A percentile compares a stretch with the other conserved stretches of the same genome.
Evolutionary conservation across 73 alveolate genomes (phyloP).

Genomic region (Paramecium biaurelia): DNA sequence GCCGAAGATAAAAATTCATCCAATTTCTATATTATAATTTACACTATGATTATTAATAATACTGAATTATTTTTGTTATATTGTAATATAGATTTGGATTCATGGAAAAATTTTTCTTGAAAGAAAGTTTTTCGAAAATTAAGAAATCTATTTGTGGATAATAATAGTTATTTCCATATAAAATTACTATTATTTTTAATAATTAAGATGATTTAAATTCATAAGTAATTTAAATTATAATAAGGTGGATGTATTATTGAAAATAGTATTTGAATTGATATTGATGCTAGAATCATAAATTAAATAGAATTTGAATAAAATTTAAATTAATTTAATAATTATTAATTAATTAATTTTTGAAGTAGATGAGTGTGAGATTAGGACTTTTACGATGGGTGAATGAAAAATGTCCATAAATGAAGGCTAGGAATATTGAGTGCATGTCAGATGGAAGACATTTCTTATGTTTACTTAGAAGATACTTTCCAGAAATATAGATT

Average conservation of each 20-base stretch:
- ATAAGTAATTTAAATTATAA: too few species aligned
- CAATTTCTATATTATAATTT: too few species aligned
- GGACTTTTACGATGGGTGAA: neutral
- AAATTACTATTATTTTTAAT: too few species aligned
- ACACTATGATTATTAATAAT: too few species aligned
- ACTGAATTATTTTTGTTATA: too few species aligned
- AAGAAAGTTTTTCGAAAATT: too few species aligned
- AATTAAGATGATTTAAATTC: too few species aligned
- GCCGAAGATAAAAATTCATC: too few species aligned
- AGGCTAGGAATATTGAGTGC: neutral
- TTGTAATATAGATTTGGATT: too few species aligned
- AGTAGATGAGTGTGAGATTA: conserved; percentile 11
- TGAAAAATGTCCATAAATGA: conserved; percentile 17
- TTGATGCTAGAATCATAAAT: too few species aligned
- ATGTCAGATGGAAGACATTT: conserved; percentile 9
- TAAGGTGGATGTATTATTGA: neutral
- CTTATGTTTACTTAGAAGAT: neutral
- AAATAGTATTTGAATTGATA: neutral
- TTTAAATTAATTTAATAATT: neutral
- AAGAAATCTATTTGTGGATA: too few species aligned
- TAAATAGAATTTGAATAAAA: neutral
- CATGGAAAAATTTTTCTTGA: too few species aligned
- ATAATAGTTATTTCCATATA: neutral
- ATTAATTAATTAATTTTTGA: neutral
- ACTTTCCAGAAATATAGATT: neutral